Evolutionary conservation across 495 filamentous ascomycete species (phyloP).

Genomic region (Halenospora varia): DNA sequence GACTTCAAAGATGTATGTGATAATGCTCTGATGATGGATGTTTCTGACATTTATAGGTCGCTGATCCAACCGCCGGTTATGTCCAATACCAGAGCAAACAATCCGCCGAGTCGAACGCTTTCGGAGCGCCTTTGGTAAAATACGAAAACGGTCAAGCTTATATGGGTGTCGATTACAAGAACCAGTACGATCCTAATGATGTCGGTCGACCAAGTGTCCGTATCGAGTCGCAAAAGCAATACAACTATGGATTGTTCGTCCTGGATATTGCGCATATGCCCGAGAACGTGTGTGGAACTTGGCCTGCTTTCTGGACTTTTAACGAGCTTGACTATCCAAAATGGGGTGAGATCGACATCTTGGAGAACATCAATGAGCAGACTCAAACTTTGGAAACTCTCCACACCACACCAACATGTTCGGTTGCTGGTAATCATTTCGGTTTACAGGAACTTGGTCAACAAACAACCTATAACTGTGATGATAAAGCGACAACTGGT

Average conservation of each 20-base stretch:
- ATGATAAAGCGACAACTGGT: constrained; percentile 10
- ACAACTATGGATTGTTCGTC: constrained; percentile 64
- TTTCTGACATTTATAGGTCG: constrained; percentile 21
- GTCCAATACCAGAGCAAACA: constrained; percentile 52
- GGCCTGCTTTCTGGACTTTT: constrained; percentile 39
- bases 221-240: constrained; percentile 62
- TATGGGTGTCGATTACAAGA: constrained; percentile 40
- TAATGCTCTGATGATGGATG: no score
- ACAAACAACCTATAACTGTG: constrained; percentile 9
- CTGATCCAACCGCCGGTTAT: constrained; percentile 55
- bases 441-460: constrained; percentile 26
- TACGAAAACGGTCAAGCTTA: constrained; percentile 38
- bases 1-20: constrained; percentile 40
- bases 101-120: constrained; percentile 40
- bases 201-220: constrained; percentile 63
- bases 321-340: constrained; percentile 69
- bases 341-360: constrained; percentile 84
- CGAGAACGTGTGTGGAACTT: constrained; percentile 56
- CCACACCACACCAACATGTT: constrained; percentile 65
- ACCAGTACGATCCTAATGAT: constrained; percentile 29
- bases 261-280: constrained; percentile 76
- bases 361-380: constrained; percentile 75
- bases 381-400: constrained; percentile 63
- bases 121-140: constrained; percentile 54
- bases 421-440: constrained; percentile 41